Evolutionary conservation across 129 eudicot genomes (phyloP).

Genomic region (Flaveria ramosissima): DNA sequence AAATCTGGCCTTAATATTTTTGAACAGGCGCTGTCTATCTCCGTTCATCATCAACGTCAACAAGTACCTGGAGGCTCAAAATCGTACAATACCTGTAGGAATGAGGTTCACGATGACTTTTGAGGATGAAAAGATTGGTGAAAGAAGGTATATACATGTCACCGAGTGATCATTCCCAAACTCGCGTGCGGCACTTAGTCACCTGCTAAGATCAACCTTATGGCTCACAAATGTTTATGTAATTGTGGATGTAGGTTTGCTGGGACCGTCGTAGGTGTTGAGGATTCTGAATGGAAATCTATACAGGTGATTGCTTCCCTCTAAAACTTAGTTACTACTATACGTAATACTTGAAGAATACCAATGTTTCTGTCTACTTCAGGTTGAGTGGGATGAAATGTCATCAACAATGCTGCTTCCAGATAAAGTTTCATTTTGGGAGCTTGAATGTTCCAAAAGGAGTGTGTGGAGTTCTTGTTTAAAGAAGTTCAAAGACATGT

Average conservation of each 20-base stretch:
- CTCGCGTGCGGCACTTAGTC: too few species aligned
- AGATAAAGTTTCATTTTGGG: slow-evolving; percentile 92
- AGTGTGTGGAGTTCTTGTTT: not conserved
- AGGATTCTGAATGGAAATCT: slow-evolving; percentile 89
- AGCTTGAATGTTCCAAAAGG: slow-evolving; percentile 56
- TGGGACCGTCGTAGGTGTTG: slow-evolving; percentile 92
- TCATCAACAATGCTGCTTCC: slow-evolving; percentile 72
- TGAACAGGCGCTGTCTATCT: slow-evolving; percentile 75
- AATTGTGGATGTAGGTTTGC: slow-evolving; percentile 60
- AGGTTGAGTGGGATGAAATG: slow-evolving; percentile 98
- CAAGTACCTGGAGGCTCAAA: slow-evolving; percentile 84
- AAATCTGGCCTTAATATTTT: slow-evolving; percentile 20
- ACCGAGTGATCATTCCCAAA: not conserved
- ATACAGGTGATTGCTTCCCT: slow-evolving; percentile 51
- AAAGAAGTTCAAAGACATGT: not conserved
- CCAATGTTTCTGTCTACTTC: slow-evolving; percentile 28
- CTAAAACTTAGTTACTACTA: not conserved
- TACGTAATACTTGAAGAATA: not conserved
- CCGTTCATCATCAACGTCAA: slow-evolving; percentile 74
- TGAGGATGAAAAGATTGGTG: slow-evolving; percentile 85
- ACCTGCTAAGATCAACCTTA: not conserved
- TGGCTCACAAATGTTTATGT: not conserved
- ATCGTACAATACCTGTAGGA: slow-evolving; percentile 69
- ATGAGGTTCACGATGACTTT: slow-evolving; percentile 87
- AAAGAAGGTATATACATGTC: slow-evolving; percentile 64